Evolutionary conservation across 768 basidiomycete species (phyloP).

Genomic region (Exidia glandulosa): DNA sequence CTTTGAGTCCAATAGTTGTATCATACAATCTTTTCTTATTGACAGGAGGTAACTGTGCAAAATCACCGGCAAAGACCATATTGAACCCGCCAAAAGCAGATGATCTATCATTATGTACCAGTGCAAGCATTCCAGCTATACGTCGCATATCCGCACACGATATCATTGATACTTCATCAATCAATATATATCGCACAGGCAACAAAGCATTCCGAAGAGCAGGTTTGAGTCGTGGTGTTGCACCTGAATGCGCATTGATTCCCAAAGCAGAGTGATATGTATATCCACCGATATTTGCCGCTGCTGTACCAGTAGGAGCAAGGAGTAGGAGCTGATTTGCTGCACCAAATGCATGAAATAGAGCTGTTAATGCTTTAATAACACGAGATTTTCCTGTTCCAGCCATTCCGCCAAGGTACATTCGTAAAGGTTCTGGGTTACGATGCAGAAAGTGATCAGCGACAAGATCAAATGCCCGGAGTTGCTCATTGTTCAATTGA

Average conservation of each 20-base stretch:
- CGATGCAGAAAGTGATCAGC: constrained; percentile 7
- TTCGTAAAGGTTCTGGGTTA: constrained; percentile 6
- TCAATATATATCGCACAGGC: constrained; percentile 30
- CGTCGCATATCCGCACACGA: constrained; percentile 16
- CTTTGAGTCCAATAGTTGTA: background rate
- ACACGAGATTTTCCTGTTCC: constrained; percentile 16
- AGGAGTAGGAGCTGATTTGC: constrained; percentile 4
- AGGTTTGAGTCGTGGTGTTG: background rate
- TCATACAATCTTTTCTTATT: background rate
- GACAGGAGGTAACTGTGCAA: constrained; percentile 31
- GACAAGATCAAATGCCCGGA: constrained; percentile 11
- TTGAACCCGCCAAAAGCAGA: constrained; percentile 28
- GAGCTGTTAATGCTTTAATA: constrained; percentile 6
- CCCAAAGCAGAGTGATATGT: constrained; percentile 13
- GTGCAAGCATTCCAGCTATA: constrained; percentile 15
- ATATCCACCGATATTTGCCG: constrained; percentile 9
- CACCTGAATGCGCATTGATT: background rate
- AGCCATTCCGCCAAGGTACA: constrained; percentile 14
- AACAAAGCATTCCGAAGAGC: constrained; percentile 8
- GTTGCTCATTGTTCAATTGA: constrained; percentile 10
- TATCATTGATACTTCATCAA: constrained; percentile 37
- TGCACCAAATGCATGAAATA: constrained; percentile 7
- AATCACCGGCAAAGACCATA: constrained; percentile 37
- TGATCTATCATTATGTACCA: constrained; percentile 8
- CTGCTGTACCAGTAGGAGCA: constrained; percentile 15